Evolutionary conservation across 2,329 filamentous ascomycete species (phyloP), one percentile per base, ranked within the genome.

Genomic region (Raffaelea ambrosiae): DNA sequence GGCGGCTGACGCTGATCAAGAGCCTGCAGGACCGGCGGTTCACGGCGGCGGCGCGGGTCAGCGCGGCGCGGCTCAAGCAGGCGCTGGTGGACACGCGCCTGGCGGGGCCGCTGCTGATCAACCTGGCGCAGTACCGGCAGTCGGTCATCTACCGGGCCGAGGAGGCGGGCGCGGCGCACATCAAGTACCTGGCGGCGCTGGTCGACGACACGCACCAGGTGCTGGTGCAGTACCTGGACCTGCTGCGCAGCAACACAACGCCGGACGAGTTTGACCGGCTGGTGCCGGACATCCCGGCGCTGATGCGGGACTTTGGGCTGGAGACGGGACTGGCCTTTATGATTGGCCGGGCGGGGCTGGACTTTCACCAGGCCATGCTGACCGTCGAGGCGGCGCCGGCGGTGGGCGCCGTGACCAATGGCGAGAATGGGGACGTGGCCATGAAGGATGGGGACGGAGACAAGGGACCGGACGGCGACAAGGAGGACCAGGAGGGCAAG

Each of bases 131-230:
- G 60, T 89, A 95, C 63, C 82, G 88, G 42, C 84, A 94, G 60
- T 81, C 84, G n/a, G 93, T 88, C 52, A 79, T 93, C 21, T 94
- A 85, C 65, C 81, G 81, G 38, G 69, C 84, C 1, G 77, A 84
- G 7, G 81, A 88, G 33, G 72, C 76, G 21, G 13, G 13, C 7
- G 79, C 85, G 49, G 83, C 86, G 0, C 89, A 94, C 52, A 82
- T 96, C 61, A 98, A 98, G 63, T 83, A 90, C 40, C 69, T 97
- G 13, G 86, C 88, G 3, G 88, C 88, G 45, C 83, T 95, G 54
- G 78, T 95, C 46, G 93, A 98, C 61, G 90, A 95, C 61, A 84
- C 94, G 19, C 88, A 95, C 55, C 80, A 86, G 51, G 84, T 90
- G 9, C 74, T 97, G 21, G 77, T 81, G 21, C 90, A 96, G 59